These are phyloP conservation scores for Paxillus rubicundulus DNA, from an alignment of 768 basidiomycete species.

Conservation along the genomic window DNA sequence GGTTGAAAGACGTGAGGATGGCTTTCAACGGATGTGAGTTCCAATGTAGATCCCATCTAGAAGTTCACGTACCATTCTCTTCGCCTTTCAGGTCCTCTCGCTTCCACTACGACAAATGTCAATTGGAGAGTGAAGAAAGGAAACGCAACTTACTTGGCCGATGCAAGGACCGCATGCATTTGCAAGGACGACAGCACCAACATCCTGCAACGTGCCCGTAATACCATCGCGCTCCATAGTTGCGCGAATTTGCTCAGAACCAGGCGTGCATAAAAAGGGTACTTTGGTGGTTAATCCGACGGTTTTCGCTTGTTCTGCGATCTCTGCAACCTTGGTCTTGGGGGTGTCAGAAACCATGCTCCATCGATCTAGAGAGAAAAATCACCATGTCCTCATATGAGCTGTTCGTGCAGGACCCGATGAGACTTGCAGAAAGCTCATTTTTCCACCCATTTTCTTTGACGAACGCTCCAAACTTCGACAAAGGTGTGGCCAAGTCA, in stretches of 20 bases:
- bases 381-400: constrained; percentile 93
- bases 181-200: constrained; percentile 93
- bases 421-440: constrained; percentile 85
- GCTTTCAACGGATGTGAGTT: constrained; percentile 44
- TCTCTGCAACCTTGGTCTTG: constrained; percentile 87
- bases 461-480: constrained; percentile 79
- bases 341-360: constrained; percentile 3
- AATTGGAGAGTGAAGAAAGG: constrained; percentile 1
- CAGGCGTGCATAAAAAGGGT: constrained; percentile 85
- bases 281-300: constrained; percentile 82
- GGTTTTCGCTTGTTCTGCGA: constrained; percentile 84
- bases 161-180: constrained; percentile 99
- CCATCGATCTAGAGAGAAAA: not conserved
- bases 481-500: constrained; percentile 91
- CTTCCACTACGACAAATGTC: constrained; percentile 68
- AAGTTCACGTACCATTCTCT: constrained; percentile 70
- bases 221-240: constrained; percentile 95
- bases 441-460: constrained; percentile 91
- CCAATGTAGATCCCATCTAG: not conserved
- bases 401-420: constrained; percentile 99
- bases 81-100: constrained; percentile 83
- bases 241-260: constrained; percentile 94
- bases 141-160: constrained; percentile 62
- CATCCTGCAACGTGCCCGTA: constrained; percentile 74
- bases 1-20: constrained; percentile 96